phyloP scores from a whole-genome alignment of 768 basidiomycete genomes.

The Tubosaeta brunneosetosa region DNA sequence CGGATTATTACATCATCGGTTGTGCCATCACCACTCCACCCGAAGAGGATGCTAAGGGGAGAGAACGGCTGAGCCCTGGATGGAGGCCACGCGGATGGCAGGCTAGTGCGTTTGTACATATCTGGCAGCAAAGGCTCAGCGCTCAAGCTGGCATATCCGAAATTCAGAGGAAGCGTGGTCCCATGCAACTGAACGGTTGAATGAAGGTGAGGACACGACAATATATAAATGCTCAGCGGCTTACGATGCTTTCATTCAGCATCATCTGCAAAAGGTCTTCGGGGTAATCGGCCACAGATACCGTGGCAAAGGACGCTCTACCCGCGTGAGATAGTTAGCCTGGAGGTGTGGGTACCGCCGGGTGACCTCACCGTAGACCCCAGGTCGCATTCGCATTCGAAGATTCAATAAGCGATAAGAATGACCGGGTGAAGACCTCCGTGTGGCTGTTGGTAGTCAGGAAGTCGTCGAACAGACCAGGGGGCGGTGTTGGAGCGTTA shows the following conservation, averaged over 20 bases:
- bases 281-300: constrained; percentile 23
- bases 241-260: constrained; percentile 15
- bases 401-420: constrained; percentile 23
- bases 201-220: neutral
- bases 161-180: constrained; percentile 26
- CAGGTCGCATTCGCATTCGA: constrained; percentile 13
- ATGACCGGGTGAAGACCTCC: constrained; percentile 19
- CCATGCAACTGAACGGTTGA: constrained; percentile 41
- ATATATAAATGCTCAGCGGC: neutral
- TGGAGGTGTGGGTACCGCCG: neutral
- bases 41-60: constrained; percentile 46
- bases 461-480: constrained; percentile 30
- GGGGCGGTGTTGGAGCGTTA: constrained; percentile 37
- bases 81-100: constrained; percentile 46
- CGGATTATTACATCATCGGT: constrained; percentile 39
- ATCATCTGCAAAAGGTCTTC: constrained; percentile 17
- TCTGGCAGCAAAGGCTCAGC: constrained; percentile 48
- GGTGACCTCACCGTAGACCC: constrained; percentile 21
- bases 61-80: constrained; percentile 34
- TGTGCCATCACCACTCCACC: constrained; percentile 36
- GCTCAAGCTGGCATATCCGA: constrained; percentile 42
- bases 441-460: constrained; percentile 10
- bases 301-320: constrained; percentile 22
- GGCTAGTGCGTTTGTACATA: constrained; percentile 35
- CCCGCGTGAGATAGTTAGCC: neutral